Percentiles rank a stretch among this genome's conserved stretches.
Evolutionary conservation across 345 rosid species (phyloP).

Genomic region (Pugionium dolabratum): DNA sequence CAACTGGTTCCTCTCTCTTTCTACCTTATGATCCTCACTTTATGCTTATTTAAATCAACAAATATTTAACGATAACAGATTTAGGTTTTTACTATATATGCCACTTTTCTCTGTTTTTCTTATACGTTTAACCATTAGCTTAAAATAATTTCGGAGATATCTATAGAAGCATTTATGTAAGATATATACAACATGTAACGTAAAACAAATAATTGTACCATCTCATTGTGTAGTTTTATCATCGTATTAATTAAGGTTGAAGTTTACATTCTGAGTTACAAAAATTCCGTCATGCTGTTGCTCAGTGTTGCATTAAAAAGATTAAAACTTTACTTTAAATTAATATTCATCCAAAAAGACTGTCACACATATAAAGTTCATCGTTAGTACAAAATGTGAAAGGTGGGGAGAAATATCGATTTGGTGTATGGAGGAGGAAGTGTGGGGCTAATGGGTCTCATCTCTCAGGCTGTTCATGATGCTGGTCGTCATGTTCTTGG

Average conservation of each 20-base stretch:
- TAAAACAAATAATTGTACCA: conserved; percentile 3
- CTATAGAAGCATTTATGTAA: no score
- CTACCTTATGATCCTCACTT: no score
- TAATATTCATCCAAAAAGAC: not conserved
- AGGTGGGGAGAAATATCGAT: conserved; percentile 42
- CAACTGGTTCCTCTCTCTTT: conserved; percentile 30
- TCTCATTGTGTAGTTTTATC: not conserved
- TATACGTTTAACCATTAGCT: no score
- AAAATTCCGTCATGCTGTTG: conserved; percentile 7
- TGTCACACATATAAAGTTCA: conserved; percentile 5
- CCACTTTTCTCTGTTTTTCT: no score
- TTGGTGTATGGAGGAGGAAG: conserved; percentile 47
- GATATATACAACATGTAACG: not conserved
- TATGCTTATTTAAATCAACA: no score
- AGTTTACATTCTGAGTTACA: not conserved
- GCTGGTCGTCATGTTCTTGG: conserved; percentile 47
- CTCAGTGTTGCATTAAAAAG: not conserved
- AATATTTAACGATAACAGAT: no score
- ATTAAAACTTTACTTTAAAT: not conserved
- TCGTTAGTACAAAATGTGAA: conserved; percentile 13
- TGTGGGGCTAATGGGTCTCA: conserved; percentile 45
- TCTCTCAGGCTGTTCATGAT: conserved; percentile 44
- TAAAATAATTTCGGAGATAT: no score
- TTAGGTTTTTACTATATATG: no score
- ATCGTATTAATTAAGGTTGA: not conserved